A percentile compares a stretch with the other conserved stretches of the same genome.
Conservation (phyloP, 2,329 filamentous ascomycete genomes). For the Cytospora leucostoma region DNA sequence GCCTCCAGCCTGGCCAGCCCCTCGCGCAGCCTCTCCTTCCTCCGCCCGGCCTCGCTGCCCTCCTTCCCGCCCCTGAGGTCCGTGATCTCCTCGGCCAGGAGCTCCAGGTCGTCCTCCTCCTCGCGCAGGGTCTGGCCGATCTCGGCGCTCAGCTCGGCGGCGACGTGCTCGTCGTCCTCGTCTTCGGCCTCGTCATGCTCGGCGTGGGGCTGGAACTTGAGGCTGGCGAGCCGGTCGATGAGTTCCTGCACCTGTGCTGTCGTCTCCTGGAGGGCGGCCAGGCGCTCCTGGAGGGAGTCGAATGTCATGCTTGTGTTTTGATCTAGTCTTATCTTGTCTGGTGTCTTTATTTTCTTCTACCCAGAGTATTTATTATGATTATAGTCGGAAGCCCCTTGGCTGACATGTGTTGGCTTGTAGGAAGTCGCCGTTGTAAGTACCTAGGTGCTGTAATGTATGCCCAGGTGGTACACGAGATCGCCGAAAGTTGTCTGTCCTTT, state of each 20-base stretch:
- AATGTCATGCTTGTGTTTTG: slow-evolving; percentile 50
- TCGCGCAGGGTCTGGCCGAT: slow-evolving; percentile 78
- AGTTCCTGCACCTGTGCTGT: slow-evolving; percentile 59
- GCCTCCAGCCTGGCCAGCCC: slow-evolving; percentile 65
- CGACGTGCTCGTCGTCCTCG: slow-evolving; percentile 54
- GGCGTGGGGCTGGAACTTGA: slow-evolving; percentile 54
- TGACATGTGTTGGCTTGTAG: too few species aligned
- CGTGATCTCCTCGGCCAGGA: slow-evolving; percentile 75
- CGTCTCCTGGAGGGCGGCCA: slow-evolving; percentile 61
- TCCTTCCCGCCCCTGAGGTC: slow-evolving; percentile 59
- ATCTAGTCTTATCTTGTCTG: not conserved
- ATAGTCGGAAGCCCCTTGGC: too few species aligned
- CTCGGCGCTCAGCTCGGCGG: slow-evolving; percentile 75
- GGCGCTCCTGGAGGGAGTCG: slow-evolving; percentile 62
- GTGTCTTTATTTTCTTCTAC: too few species aligned
- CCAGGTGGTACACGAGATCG: too few species aligned
- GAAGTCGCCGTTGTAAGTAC: too few species aligned
- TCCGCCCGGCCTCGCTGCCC: slow-evolving; percentile 58
- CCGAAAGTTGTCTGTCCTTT: too few species aligned
- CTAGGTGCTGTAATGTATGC: too few species aligned
- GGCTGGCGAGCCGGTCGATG: slow-evolving; percentile 59
- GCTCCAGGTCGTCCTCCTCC: slow-evolving; percentile 80
- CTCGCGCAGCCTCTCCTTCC: slow-evolving; percentile 66
- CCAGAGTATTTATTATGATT: too few species aligned
- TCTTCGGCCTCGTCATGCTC: slow-evolving; percentile 35